A percentile compares a stretch with the other conserved stretches of the same genome.
These are phyloP conservation scores for Physaria fendleri DNA, from an alignment of 345 rosid genomes.

Conservation along the genomic window DNA sequence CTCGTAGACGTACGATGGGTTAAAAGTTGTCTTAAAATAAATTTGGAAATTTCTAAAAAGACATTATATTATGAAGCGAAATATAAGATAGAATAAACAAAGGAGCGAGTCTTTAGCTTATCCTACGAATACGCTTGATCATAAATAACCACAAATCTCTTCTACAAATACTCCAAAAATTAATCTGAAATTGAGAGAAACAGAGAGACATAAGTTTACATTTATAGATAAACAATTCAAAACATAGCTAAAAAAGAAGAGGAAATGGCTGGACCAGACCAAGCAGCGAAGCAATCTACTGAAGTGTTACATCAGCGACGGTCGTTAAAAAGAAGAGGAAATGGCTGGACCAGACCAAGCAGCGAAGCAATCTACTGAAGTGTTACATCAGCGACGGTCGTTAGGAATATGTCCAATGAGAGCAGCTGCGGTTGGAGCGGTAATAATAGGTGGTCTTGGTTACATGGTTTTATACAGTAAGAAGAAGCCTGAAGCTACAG, in stretches of 20 bases:
- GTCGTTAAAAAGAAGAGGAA: too few species aligned
- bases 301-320: conserved; percentile 27
- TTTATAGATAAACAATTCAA: not conserved
- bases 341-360: conserved; percentile 37
- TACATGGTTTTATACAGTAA: conserved; percentile 46
- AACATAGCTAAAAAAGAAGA: not conserved
- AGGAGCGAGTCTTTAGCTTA: conserved; percentile 22
- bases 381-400: conserved; percentile 13
- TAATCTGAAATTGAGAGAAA: not conserved
- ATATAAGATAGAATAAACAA: not conserved
- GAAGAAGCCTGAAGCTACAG: conserved; percentile 42
- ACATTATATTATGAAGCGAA: not conserved
- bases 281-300: conserved; percentile 31
- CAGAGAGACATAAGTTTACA: not conserved
- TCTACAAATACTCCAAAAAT: conserved; percentile 24
- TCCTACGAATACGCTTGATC: conserved; percentile 20
- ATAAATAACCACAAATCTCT: conserved; percentile 7
- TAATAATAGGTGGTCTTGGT: conserved; percentile 35
- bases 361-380: conserved; percentile 30
- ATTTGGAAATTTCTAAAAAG: not conserved
- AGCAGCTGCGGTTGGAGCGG: conserved; percentile 43
- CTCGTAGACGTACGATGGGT: not conserved
- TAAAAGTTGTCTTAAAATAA: not conserved
- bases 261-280: conserved; percentile 31
- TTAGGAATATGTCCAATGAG: conserved; percentile 34